phyloP scores from a whole-genome alignment of 1,139 yeast species.

The Pichia sp. region DNA sequence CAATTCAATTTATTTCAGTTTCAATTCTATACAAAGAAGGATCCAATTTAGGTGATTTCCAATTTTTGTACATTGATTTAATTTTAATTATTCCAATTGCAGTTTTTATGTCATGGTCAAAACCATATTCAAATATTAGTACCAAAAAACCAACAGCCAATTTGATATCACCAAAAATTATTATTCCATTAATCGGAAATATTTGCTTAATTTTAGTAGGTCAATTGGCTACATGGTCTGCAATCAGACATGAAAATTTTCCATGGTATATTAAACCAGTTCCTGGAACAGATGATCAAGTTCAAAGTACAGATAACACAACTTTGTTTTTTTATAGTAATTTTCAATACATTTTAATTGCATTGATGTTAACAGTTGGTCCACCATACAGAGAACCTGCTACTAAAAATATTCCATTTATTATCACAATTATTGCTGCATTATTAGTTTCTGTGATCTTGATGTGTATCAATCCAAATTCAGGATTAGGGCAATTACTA shows the following conservation, averaged over 20 bases:
- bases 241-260: slow-evolving; percentile 36
- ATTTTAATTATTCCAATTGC: slow-evolving; percentile 90
- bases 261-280: slow-evolving; percentile 79
- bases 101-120: slow-evolving; percentile 95
- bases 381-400: slow-evolving; percentile 92
- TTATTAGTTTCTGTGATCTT: slow-evolving; percentile 42
- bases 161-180: slow-evolving; percentile 78
- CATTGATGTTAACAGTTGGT: slow-evolving; percentile 79
- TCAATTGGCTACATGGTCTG: slow-evolving; percentile 67
- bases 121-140: slow-evolving; percentile 58
- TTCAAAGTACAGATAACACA: slow-evolving; percentile 85
- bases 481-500: slow-evolving; percentile 60
- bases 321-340: slow-evolving; percentile 73
- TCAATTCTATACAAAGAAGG: slow-evolving; percentile 82
- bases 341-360: slow-evolving; percentile 82
- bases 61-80: slow-evolving; percentile 87
- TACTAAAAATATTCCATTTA: slow-evolving; percentile 61
- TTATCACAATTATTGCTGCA: slow-evolving; percentile 52
- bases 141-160: slow-evolving; percentile 89
- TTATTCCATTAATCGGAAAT: slow-evolving; percentile 73
- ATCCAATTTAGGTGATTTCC: slow-evolving; percentile 95
- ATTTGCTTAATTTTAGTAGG: slow-evolving; percentile 55
- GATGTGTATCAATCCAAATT: slow-evolving; percentile 44
- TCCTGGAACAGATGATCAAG: slow-evolving; percentile 75
- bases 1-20: slow-evolving; percentile 88